Evolutionary conservation across 1,284 basidiomycete species (phyloP), one percentile per base, ranked within the genome.

Genomic region (Cutaneotrichosporon sp.): DNA sequence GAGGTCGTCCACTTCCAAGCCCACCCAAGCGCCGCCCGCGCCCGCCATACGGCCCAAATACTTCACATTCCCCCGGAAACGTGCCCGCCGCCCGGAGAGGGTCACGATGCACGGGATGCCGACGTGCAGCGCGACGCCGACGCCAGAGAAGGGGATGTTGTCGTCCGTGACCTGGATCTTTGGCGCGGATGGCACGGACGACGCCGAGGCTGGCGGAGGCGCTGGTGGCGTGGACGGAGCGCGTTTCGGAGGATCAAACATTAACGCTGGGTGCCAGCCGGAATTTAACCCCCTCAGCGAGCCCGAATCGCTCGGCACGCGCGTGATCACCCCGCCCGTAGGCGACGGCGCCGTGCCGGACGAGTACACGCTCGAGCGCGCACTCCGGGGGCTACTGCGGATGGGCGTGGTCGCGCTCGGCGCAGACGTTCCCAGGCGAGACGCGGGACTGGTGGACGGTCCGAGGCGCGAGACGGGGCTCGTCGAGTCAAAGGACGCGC

Each of bases 31-130:
- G 0, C 90, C 91, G 5, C 68, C 34, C 17, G 57, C 86, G 44
- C 87, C 88, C 49, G 81, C 79, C 4, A 93, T 81, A 62, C 87
- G 84, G 3, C 90, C 91, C 48, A 94, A 88, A 66, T 93, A 94
- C 8, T 89, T 79, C 18, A 90, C 88, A 61, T 84, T 85, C 1
- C 90, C 91, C 49, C 85, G 84, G 79, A 93, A 92, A 12, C 88
- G 81, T 54, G 84, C 85, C 7, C 86, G 80, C 63, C 86, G 86
- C 18, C 23, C 43, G 0, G 49, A 41, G 34, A 85, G 85, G 0
- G 85, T 84, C 52, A 93, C 88, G 66, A 94, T 90, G 75, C 90
- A 94, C 0, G 90, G 89, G 44, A 94, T 93, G 8, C 91, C 90
- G 18, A 93, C 83, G 39, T 88, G 84, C 36, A 96, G 81, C 5